These are phyloP conservation scores for Ogataea wickerhamii DNA, from an alignment of 805 yeast genomes.

Conservation along the genomic window DNA sequence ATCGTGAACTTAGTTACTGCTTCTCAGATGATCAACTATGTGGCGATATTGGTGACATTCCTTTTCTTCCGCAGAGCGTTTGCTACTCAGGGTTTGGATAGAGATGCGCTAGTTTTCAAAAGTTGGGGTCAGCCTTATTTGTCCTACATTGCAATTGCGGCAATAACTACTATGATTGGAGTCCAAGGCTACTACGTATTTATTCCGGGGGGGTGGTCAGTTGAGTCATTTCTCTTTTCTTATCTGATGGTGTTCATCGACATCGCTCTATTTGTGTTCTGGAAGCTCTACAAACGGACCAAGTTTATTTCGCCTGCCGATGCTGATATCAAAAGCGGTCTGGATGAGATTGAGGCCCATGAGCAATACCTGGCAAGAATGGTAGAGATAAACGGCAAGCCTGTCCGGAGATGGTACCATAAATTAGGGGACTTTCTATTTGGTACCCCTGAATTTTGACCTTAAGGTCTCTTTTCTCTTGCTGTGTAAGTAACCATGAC, in stretches of 20 bases:
- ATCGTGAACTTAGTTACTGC: slow-evolving; percentile 67
- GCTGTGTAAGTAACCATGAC: neutral
- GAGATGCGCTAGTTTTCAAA: slow-evolving; percentile 43
- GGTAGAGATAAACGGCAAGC: slow-evolving; percentile 7
- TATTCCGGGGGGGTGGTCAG: slow-evolving; percentile 61
- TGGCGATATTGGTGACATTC: slow-evolving; percentile 54
- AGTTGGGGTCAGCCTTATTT: slow-evolving; percentile 61
- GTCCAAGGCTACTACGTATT: slow-evolving; percentile 71
- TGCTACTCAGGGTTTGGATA: slow-evolving; percentile 48
- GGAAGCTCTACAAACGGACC: slow-evolving; percentile 52
- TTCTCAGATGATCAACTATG: slow-evolving; percentile 62
- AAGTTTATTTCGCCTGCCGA: slow-evolving; percentile 42
- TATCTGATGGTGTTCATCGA: slow-evolving; percentile 69
- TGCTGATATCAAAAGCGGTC: slow-evolving; percentile 52
- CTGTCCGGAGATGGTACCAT: slow-evolving; percentile 13
- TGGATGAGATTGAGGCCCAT: slow-evolving; percentile 57
- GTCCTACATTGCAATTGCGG: slow-evolving; percentile 45
- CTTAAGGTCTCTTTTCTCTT: neutral
- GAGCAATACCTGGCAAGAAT: slow-evolving; percentile 33
- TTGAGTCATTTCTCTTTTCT: slow-evolving; percentile 59
- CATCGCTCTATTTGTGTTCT: slow-evolving; percentile 42
- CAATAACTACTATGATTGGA: slow-evolving; percentile 49
- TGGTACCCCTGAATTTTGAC: slow-evolving; percentile 8
- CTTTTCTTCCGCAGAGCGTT: slow-evolving; percentile 61
- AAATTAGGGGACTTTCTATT: slow-evolving; percentile 13